These are phyloP conservation scores for Colletotrichum scovillei DNA, from an alignment of 2,329 filamentous ascomycete species.

Conservation along the genomic window DNA sequence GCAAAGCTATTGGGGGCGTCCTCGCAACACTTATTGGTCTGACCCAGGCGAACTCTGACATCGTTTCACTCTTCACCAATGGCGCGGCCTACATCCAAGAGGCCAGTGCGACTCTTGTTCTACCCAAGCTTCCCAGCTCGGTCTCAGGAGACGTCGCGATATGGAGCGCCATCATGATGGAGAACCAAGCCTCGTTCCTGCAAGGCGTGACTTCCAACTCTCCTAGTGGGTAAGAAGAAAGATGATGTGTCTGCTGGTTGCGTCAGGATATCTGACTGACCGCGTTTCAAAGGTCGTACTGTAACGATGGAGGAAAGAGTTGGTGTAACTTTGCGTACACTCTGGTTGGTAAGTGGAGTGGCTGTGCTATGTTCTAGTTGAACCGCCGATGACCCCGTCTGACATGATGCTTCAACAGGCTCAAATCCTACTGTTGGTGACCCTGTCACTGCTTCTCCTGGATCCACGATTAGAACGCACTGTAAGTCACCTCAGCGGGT, in stretches of 20 bases:
- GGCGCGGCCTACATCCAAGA: constrained; percentile 16
- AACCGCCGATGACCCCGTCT: not conserved
- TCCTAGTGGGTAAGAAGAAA: constrained; percentile 12
- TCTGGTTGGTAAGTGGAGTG: not conserved
- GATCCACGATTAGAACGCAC: constrained; percentile 3
- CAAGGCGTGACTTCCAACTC: constrained; percentile 22
- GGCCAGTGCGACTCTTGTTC: constrained; percentile 9
- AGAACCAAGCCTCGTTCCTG: constrained; percentile 14
- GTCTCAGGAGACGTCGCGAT: constrained; percentile 15
- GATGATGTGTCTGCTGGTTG: accelerated
- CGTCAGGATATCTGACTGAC: not conserved
- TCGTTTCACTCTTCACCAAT: constrained; percentile 8
- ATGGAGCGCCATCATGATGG: constrained; percentile 26
- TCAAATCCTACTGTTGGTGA: not conserved
- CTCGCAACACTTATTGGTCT: constrained; percentile 49
- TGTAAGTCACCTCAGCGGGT: not conserved
- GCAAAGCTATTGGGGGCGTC: not conserved
- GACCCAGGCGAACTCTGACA: not conserved
- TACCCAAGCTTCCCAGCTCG: constrained; percentile 6
- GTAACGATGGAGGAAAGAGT: not conserved
- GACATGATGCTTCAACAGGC: not conserved
- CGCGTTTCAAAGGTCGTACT: not conserved
- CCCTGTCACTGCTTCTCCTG: constrained; percentile 3
- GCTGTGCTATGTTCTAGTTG: too few relatives aligned
- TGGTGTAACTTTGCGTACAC: constrained; percentile 26